Evolutionary conservation across 495 filamentous ascomycete species (phyloP), one percentile per base, ranked within the genome.

Genomic region (Cairneyella variabilis): DNA sequence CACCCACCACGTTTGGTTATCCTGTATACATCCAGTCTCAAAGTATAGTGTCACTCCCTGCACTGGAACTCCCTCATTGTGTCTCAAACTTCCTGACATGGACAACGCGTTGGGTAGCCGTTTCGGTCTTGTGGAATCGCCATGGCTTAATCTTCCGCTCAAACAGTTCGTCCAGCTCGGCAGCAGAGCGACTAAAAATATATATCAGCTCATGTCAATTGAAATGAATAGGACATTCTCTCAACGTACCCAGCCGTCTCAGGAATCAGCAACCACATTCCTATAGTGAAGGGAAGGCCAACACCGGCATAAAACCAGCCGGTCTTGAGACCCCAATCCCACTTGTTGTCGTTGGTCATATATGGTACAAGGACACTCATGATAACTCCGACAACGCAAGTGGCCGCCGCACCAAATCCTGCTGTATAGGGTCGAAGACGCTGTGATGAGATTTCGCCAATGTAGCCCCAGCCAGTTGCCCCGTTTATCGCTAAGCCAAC

Each of bases 271-370:
- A 42, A 38, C 36, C 38, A 52, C 37, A 52, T 43, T 20, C 36
- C 36, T 6, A 43, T 3, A 17, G 38, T 43, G 22, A 52, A 42
- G 14, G 37, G 38, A 22, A 22, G 4, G 22, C 49, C 49, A 17
- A 43, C 25, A 8, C 49, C 49, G n/a, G 25, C 83, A 83, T 83
- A 91, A 71, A 90, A 88, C 65, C 90, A 88, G 17, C 83, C 85
- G 17, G 84, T 76, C 52, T 78, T 86, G 54, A 84, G 85, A 45
- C 76, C 69, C 85, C 84, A 91, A 66, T 86, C 61, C 86, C 86
- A 89, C 0, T 79, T 83, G 0, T 66, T 69, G 0, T 82, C 82
- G 66, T 88, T 89, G 30, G 89, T 64, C 84, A 87, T 86, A 59
- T 86, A 85, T 0, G 85, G 83, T 0, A 85, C 87, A 2, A 90